Percentiles rank a stretch among this genome's conserved stretches.
These are phyloP conservation scores for Kandelia obovata DNA, from an alignment of 345 rosid species.

Conservation along the genomic window DNA sequence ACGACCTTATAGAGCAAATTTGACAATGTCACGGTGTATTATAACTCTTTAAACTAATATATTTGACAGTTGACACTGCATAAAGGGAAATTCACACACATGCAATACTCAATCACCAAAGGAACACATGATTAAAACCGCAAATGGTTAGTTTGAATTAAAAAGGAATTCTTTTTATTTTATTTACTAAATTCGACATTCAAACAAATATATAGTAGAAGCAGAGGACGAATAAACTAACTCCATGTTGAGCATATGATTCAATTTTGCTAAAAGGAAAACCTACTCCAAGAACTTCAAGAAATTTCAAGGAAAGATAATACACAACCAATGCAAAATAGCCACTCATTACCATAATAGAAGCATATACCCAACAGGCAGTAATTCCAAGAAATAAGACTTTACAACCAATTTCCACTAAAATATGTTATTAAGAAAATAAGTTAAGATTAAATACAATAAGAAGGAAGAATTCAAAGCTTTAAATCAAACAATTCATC, in stretches of 20 bases:
- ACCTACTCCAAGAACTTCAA: neutral
- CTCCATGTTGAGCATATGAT: too few relatives aligned
- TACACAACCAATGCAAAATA: neutral
- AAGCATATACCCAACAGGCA: neutral
- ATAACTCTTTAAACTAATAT: neutral
- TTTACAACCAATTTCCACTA: neutral
- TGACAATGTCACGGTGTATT: constrained; percentile 21
- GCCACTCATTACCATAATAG: neutral
- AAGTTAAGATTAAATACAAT: neutral
- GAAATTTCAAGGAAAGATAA: neutral
- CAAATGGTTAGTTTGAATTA: too few relatives aligned
- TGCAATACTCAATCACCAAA: too few relatives aligned
- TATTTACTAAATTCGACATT: too few relatives aligned
- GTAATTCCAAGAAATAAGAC: neutral
- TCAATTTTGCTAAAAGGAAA: neutral
- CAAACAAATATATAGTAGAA: too few relatives aligned
- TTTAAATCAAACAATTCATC: neutral
- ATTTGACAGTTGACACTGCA: neutral
- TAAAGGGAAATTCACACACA: too few relatives aligned
- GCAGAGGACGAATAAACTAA: too few relatives aligned
- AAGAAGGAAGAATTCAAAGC: neutral
- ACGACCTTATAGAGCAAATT: constrained; percentile 56
- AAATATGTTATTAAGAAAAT: neutral
- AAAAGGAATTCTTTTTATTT: too few relatives aligned
- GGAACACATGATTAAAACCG: too few relatives aligned